Base-by-base conservation (phyloP, 805 yeast genomes). In the Millerago galiae region DNA sequence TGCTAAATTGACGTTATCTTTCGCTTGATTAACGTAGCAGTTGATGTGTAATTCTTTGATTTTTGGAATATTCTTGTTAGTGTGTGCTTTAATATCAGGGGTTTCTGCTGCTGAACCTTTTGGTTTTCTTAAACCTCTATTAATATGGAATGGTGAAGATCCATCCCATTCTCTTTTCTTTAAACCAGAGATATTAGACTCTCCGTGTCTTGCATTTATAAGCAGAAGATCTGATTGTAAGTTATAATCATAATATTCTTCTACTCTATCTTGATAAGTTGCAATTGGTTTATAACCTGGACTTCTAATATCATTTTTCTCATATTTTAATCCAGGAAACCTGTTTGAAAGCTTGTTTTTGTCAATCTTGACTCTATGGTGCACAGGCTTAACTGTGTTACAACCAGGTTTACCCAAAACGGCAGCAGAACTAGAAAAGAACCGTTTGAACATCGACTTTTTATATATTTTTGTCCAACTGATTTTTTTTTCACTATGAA, bases 371-470 rank as follows among this genome's bases (percentile, higher is more conserved):
- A 91, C 85, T 46, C 77, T 73, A 64, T 93, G 99, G 62, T 93
- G 99, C 13, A 91, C 95, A 2, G 99, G 98, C 39, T 83, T 77
- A 30, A 87, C 90, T 40, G 86, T 74, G 32, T 95, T 83, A 61
- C 74, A 77, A 26, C 79, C 83, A 38, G 74, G 74, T 60, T 66
- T 74, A 44, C 64, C 65, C 31, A 56, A 65, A 40, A 53, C 67
- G 4, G 38, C 41, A 3, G 51, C 47, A 0, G 61, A 31, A 1
- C 52, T 42, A 15, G 60, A 54, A 42, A 57, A 56, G 34, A 33
- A 38, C 39, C 61, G 58, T 21, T 35, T 42, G 37, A 42, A 42
- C 45, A 42, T 42, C 9, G 13, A n/a, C 21, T 28, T 8, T n/a
- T 21, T 15, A 21, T 29, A 10, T 9, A 8, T 13, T 25, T 11